Evolutionary conservation across 2,329 filamentous ascomycete species (phyloP), one percentile per base, ranked within the genome.

Genomic region (Aspergillus eucalypticola): DNA sequence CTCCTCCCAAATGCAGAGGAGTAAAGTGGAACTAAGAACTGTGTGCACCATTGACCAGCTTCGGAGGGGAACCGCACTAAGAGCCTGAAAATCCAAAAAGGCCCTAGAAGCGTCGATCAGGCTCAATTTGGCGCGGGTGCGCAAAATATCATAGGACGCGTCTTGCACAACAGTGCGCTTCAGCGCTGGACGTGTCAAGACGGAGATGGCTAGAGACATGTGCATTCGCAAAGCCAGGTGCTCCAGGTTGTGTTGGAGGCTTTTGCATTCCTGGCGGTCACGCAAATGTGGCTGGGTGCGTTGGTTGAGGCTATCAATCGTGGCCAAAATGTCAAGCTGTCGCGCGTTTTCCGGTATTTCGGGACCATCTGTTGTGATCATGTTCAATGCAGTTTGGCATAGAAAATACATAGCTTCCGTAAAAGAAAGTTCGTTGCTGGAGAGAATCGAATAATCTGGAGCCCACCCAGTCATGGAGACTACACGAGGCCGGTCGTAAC

Each of bases 211-310:
- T 68, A 85, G 86, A 1, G 81, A 84, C 21, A 81, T 78, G 67
- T 85, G 81, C 50, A 86, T 76, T 63, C 84, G 84, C 4, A 86
- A 69, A 0, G 81, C 83, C 72, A 84, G 81, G 60, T 85, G 81
- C 65, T 86, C 82, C 1, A 85, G 73, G 54, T 83, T 81, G 53
- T 86, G 81, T 3, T 73, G 74, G 8, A 74, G 55, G 1, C 60
- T 69, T 39, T 61, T 64, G 50, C 76, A 77, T 8, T 68, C 76
- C 67, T 58, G 78, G 56, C 17, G 79, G 53, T 81, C 77, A 57
- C 80, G 79, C 5, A 86, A 74, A 64, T 85, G 81, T 21, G 80
- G 78, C 75, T 38, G 80, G 72, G 61, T 83, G 75, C 78, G 66
- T 81, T 82, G 42, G 76, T 74, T 63, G 72, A 76, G 44, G 79